Conservation (phyloP, 2,329 filamentous ascomycete species). For the Pezizomycotina sp. region DNA sequence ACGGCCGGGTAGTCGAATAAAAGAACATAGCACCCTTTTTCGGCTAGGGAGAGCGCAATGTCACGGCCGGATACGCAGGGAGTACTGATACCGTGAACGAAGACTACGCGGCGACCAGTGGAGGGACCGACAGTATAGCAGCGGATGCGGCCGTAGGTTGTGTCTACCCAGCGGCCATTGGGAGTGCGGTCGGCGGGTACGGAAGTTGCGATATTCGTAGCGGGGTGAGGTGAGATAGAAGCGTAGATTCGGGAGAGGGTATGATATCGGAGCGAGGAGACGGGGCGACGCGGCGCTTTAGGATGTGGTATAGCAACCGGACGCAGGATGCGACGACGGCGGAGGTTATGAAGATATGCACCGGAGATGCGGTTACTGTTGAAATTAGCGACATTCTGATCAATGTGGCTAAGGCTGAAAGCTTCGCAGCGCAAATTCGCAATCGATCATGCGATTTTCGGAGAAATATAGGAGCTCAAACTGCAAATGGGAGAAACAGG, state of each 20-base stretch:
- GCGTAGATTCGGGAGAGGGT: constrained; percentile 28
- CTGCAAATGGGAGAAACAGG: too few relatives aligned
- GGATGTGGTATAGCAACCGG: too few relatives aligned
- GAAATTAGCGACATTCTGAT: too few relatives aligned
- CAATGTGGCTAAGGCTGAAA: too few relatives aligned
- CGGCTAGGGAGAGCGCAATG: constrained; percentile 48
- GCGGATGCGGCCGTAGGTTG: constrained; percentile 52
- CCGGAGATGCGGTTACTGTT: too few relatives aligned
- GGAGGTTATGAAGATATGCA: too few relatives aligned
- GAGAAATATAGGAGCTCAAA: too few relatives aligned
- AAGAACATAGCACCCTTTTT: constrained; percentile 55
- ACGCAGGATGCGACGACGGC: too few relatives aligned
- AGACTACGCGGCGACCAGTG: constrained; percentile 51
- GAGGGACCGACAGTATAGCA: constrained; percentile 70
- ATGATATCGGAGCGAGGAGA: constrained; percentile 20
- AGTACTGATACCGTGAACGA: constrained; percentile 69
- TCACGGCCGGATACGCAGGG: constrained; percentile 53
- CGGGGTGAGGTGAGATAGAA: constrained; percentile 28
- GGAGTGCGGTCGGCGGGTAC: constrained; percentile 55
- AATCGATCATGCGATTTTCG: too few relatives aligned
- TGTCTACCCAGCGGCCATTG: constrained; percentile 49
- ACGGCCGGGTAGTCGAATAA: constrained; percentile 60
- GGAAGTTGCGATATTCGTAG: constrained; percentile 33
- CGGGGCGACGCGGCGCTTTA: too few relatives aligned
- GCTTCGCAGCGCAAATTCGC: too few relatives aligned